phyloP scores from a whole-genome alignment of 192 early-diverging fungal species.

The Podila minutissima region DNA sequence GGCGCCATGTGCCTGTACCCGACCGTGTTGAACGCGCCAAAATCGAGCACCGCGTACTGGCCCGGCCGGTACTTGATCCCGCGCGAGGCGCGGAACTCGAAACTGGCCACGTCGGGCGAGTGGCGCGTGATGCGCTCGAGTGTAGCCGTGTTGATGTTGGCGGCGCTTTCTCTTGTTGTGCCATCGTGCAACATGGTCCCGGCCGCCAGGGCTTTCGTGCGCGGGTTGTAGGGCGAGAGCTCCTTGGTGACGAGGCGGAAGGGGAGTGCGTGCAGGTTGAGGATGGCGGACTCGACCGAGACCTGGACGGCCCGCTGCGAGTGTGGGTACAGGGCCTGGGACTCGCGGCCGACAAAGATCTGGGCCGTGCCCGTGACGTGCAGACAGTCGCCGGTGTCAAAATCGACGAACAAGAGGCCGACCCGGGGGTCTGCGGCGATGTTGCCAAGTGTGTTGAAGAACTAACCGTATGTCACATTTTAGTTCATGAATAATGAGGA shows the following conservation, averaged over 20 bases:
- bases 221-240: constrained; percentile 44
- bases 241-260: constrained; percentile 30
- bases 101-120: constrained; percentile 12
- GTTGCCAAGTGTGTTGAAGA: constrained; percentile 48
- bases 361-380: constrained; percentile 36
- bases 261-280: constrained; percentile 5
- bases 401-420: constrained; percentile 23
- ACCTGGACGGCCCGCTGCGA: constrained; percentile 21
- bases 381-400: constrained; percentile 26
- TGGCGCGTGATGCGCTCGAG: constrained; percentile 18
- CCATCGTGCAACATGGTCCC: neutral
- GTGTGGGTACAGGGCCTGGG: constrained; percentile 29
- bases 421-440: constrained; percentile 23
- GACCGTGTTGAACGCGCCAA: constrained; percentile 14
- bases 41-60: constrained; percentile 44
- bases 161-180: neutral
- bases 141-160: constrained; percentile 7
- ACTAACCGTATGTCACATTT: constrained; percentile 8
- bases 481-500: neutral
- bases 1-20: constrained; percentile 41
- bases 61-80: constrained; percentile 23
- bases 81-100: constrained; percentile 9
- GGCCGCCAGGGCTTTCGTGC: neutral
- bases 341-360: constrained; percentile 20
- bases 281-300: constrained; percentile 8